A percentile compares a stretch with the other conserved stretches of the same genome.
phyloP scores from a whole-genome alignment of 257 asterid species.

The Salvia splendens region DNA sequence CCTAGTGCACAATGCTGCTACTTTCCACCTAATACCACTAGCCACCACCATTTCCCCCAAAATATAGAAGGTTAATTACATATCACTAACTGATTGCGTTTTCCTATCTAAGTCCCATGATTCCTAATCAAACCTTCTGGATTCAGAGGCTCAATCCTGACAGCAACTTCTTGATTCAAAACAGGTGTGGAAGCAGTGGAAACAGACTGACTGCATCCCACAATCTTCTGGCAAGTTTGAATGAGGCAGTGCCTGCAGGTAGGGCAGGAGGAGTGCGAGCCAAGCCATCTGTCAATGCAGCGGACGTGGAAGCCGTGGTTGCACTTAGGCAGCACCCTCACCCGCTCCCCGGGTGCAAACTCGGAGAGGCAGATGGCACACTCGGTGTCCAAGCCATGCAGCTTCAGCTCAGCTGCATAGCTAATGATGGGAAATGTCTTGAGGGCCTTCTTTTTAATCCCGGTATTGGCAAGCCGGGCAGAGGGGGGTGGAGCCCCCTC shows the following conservation, averaged over 20 bases:
- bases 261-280: slow-evolving; percentile 59
- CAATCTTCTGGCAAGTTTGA: slow-evolving; percentile 48
- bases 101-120: slow-evolving; percentile 28
- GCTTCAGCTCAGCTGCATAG: slow-evolving; percentile 39
- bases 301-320: slow-evolving; percentile 55
- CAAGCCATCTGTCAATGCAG: slow-evolving; percentile 55
- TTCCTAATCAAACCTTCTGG: slow-evolving; percentile 50
- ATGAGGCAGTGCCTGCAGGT: slow-evolving; percentile 59
- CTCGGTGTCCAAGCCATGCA: slow-evolving; percentile 47
- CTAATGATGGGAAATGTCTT: slow-evolving; percentile 44
- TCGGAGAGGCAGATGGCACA: slow-evolving; percentile 59
- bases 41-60: slow-evolving; percentile 1
- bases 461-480: slow-evolving; percentile 44
- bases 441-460: slow-evolving; percentile 55
- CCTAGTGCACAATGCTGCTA: slow-evolving; percentile 37
- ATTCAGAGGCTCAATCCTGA: slow-evolving; percentile 49
- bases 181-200: slow-evolving; percentile 13
- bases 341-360: slow-evolving; percentile 40
- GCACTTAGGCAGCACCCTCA: slow-evolving; percentile 54
- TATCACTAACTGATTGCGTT: neutral
- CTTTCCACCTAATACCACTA: slow-evolving; percentile 36
- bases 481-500: neutral
- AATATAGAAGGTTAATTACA: neutral
- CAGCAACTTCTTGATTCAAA: slow-evolving; percentile 25
- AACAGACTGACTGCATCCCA: slow-evolving; percentile 30